Evolutionary conservation across 2,329 filamentous ascomycete genomes (phyloP).

Genomic region (Aspergillus glaucus): DNA sequence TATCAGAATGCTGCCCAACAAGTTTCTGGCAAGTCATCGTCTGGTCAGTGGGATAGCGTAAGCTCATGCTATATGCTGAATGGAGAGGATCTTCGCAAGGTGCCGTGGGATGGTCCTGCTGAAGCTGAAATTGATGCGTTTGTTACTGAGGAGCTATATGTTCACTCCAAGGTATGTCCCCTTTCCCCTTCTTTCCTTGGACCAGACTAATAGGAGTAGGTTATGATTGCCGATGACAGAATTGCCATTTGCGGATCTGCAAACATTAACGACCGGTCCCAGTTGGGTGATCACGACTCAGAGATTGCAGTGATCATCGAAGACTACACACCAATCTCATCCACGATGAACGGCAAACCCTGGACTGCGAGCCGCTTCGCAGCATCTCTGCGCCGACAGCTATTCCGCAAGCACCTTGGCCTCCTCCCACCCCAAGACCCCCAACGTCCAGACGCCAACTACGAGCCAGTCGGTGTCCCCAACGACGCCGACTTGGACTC

Average conservation of each 20-base stretch:
- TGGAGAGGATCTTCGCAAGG: conserved; percentile 61
- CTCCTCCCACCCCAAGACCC: conserved; percentile 67
- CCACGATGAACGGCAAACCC: conserved; percentile 69
- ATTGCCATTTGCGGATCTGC: conserved; percentile 79
- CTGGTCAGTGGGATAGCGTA: conserved; percentile 66
- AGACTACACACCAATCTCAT: conserved; percentile 65
- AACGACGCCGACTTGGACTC: conserved; percentile 51
- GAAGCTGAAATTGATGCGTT: conserved; percentile 56
- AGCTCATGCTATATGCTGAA: conserved; percentile 76
- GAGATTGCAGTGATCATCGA: conserved; percentile 88
- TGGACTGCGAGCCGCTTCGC: conserved; percentile 78
- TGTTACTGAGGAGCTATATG: conserved; percentile 57
- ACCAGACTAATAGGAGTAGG: conserved; percentile 24
- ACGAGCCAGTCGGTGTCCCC: conserved; percentile 50
- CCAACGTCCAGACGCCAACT: conserved; percentile 54
- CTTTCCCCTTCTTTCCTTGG: neutral
- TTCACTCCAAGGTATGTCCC: conserved; percentile 47
- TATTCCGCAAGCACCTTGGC: conserved; percentile 89
- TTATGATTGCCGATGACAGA: conserved; percentile 77
- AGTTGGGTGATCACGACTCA: conserved; percentile 82
- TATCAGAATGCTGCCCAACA: conserved; percentile 66
- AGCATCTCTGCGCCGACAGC: conserved; percentile 68
- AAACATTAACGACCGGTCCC: conserved; percentile 87
- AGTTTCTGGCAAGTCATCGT: conserved; percentile 42
- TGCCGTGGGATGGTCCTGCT: conserved; percentile 52